These are phyloP conservation scores for Globisporangium spinosum DNA, from an alignment of 352 stramenopile genomes.

Conservation along the genomic window DNA sequence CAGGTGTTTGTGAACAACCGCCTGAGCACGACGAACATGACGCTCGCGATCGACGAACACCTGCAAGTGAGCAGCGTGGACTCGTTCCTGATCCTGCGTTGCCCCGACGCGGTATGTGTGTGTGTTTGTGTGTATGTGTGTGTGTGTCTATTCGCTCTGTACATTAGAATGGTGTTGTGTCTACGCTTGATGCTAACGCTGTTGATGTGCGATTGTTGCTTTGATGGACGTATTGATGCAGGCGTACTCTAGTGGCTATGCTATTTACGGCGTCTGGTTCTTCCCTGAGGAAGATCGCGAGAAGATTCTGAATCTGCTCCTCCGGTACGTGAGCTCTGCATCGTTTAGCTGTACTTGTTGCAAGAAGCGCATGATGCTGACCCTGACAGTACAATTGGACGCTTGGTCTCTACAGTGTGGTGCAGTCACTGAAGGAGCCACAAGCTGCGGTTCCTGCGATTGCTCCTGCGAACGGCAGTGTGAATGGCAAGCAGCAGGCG, in stretches of 20 bases:
- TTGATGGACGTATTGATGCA: slow-evolving; percentile 12
- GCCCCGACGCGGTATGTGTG: slow-evolving; percentile 44
- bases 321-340: slow-evolving; percentile 35
- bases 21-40: slow-evolving; percentile 87
- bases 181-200: not conserved
- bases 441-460: slow-evolving; percentile 19
- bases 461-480: slow-evolving; percentile 18
- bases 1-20: slow-evolving; percentile 89
- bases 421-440: slow-evolving; percentile 53
- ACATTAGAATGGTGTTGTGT: not conserved
- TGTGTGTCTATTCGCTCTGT: not conserved
- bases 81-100: slow-evolving; percentile 82
- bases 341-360: not conserved
- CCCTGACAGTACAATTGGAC: not conserved
- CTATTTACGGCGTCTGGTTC: slow-evolving; percentile 88
- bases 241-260: slow-evolving; percentile 54
- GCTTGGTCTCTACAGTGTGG: slow-evolving; percentile 38
- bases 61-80: slow-evolving; percentile 83
- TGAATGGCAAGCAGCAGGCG: slow-evolving; percentile 20
- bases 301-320: slow-evolving; percentile 73
- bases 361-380: not conserved
- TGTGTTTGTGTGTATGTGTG: too few species aligned
- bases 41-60: slow-evolving; percentile 60
- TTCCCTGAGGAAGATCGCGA: slow-evolving; percentile 81
- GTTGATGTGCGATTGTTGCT: not conserved